Evolutionary conservation across 208 protist species (phyloP), one percentile per base, ranked within the genome.

Genomic region (Wallacemonas collosoma): DNA sequence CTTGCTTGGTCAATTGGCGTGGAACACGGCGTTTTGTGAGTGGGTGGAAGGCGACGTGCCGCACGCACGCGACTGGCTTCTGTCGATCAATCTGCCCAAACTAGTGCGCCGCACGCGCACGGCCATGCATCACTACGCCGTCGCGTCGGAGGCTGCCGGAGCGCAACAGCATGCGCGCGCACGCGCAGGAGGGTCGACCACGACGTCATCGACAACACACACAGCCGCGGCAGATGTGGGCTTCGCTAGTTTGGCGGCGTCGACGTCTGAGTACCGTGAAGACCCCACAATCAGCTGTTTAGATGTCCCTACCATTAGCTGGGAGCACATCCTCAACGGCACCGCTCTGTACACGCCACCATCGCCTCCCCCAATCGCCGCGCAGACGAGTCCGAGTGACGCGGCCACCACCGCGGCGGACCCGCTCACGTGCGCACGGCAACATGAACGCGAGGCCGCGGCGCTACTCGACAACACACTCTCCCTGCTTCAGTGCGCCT

Each of bases 1-100:
- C 35, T 39, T 81, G 2, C 79, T 89, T 68, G 76, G 81, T 2
- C 78, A 80, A 3, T 67, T 93, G 47, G 54, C 86, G 54, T 90
- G 83, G 83, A 79, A 93, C 67, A 78, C 77, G 1, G 81, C 83
- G 11, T 85, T 76, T 60, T 80, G 75, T 45, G 66, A 88, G 43
- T 93, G 88, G 88, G 69, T 80, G 43, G 76, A 85, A 8, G 88
- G 88, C 50, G 74, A 83, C 26, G 55, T 93, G 43, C 79, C 80
- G 56, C 83, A 89, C 44, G 77, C 82, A 5, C 74, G 87, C 48
- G 69, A 81, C 48, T 93, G 85, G 83, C 74, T 93, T 8, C 75
- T 70, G 44, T 62, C 65, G 17, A 74, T 84, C 45, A 79, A 87
- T 66, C 64, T 90, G 45, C 63, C 65, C 9, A 71, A 73, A 45